Evolutionary conservation across 805 yeast genomes (phyloP), one percentile per base, ranked within the genome.

Genomic region (Myxozyma kluyveri): DNA sequence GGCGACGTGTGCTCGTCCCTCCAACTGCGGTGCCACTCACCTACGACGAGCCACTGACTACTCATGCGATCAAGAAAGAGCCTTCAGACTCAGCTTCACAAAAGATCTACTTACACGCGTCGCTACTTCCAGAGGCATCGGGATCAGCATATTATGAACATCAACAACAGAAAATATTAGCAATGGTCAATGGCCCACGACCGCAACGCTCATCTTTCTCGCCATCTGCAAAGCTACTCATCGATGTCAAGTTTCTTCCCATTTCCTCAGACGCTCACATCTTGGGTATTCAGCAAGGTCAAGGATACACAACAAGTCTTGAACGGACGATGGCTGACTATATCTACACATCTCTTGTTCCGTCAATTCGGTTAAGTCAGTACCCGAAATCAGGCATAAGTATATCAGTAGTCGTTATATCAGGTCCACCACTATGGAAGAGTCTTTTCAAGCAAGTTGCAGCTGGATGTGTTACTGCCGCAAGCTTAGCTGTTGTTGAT

Each of bases 301-400:
- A 17, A 33, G 49, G 49, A 2, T 65, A 3, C 67, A 65, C 59
- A 67, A 70, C 55, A 56, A 58, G 7, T 38, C 59, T 9, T 64
- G 67, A 60, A 70, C 54, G 79, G 66, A 66, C 79, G 62, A 66
- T 66, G 12, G 63, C 69, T n/a, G 72, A 77, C 17, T 80, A 75
- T 52, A 67, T 83, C 6, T 76, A 77, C 48, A 72, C 82, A 3
- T 68, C 83, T 37, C 63, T 82, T 17, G 65, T 75, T 22, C 78
- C 84, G 6, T 68, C 82, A 1, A 73, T 86, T 1, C 60, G 83
- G 18, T 71, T 88, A 31, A 79, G 79, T 12, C 82, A 83, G 56
- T 93, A 93, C 67, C 97, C 98, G 3, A 91, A 91, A 68, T 86
- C 96, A 2, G 82, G 90, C 18, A 87, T 91, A 51, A 93, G 84